A percentile compares a stretch with the other conserved stretches of the same genome.
Evolutionary conservation across 192 early-diverging fungal genomes (phyloP).

Genomic region (Coemansia sp.): DNA sequence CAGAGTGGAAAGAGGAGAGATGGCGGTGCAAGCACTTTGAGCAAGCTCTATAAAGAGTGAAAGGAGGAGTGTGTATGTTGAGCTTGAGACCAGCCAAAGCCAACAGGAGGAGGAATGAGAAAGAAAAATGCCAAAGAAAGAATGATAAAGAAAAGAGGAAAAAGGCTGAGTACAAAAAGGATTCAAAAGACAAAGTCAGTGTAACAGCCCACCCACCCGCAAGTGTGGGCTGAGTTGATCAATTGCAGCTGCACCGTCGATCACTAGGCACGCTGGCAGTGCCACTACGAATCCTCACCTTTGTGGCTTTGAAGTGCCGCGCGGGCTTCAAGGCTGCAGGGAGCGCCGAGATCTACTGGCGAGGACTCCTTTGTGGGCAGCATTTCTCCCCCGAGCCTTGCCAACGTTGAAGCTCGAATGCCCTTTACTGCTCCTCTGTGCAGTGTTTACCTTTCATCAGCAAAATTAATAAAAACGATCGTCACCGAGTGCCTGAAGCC

Average conservation of each 20-base stretch:
- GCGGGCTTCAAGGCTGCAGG: not conserved
- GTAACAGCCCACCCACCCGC: slow-evolving; percentile 1
- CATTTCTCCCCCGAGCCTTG: not conserved
- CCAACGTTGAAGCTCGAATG: not conserved
- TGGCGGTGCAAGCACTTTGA: not conserved
- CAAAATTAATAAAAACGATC: not conserved
- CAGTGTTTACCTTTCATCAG: not conserved
- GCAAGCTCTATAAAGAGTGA: not conserved
- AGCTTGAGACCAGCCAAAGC: slow-evolving; percentile 10
- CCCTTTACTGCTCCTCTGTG: not conserved
- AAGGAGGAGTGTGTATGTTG: not conserved
- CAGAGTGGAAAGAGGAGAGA: slow-evolving; percentile 1
- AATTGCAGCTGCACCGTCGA: not conserved
- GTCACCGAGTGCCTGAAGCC: not conserved
- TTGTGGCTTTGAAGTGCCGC: slow-evolving; percentile 4
- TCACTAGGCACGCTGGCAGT: not conserved
- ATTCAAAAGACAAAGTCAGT: not conserved
- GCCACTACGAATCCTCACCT: not conserved
- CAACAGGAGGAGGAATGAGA: not conserved
- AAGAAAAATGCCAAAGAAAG: slow-evolving; percentile 8
- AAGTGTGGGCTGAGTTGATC: not conserved
- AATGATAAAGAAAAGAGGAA: not conserved
- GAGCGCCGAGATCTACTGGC: not conserved
- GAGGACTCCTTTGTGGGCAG: not conserved
- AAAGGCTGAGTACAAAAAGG: slow-evolving; percentile 9